Percentiles rank a stretch among this genome's conserved stretches.
phyloP scores from a whole-genome alignment of 2,329 filamentous ascomycete species.

The Pestalotiopsis sp. region DNA sequence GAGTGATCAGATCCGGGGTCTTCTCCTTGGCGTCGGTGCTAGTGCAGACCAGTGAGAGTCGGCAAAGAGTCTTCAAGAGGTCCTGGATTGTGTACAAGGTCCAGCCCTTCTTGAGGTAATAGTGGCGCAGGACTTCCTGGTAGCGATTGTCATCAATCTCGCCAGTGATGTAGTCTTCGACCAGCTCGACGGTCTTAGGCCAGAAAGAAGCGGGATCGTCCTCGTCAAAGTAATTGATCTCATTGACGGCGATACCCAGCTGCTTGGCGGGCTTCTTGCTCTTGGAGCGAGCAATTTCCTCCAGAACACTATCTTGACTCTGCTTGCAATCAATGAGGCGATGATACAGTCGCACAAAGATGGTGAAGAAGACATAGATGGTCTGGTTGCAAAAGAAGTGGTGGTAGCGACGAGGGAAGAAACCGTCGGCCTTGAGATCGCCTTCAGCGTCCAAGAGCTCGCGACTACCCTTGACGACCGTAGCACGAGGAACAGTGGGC shows the following conservation, averaged over 20 bases:
- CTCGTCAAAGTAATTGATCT: conserved; percentile 76
- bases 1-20: conserved; percentile 84
- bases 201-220: conserved; percentile 73
- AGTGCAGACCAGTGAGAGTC: conserved; percentile 81
- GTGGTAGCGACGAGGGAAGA: conserved; percentile 79
- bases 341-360: conserved; percentile 89
- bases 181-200: conserved; percentile 79
- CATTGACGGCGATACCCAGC: conserved; percentile 81
- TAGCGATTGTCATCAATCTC: conserved; percentile 82
- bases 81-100: conserved; percentile 92
- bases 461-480: conserved; percentile 56
- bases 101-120: conserved; percentile 90
- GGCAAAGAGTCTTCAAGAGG: conserved; percentile 78
- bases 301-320: conserved; percentile 71
- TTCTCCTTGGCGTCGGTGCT: conserved; percentile 89
- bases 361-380: conserved; percentile 92
- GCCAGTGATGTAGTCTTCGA: conserved; percentile 82
- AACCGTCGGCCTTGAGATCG: conserved; percentile 74
- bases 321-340: conserved; percentile 83
- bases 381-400: conserved; percentile 91
- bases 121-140: conserved; percentile 88
- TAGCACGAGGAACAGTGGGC: conserved; percentile 60
- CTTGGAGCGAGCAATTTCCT: conserved; percentile 74
- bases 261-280: conserved; percentile 79
- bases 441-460: conserved; percentile 59